Base-by-base conservation (phyloP, 208 protist genomes). In the Tritrichomonas foetus region DNA sequence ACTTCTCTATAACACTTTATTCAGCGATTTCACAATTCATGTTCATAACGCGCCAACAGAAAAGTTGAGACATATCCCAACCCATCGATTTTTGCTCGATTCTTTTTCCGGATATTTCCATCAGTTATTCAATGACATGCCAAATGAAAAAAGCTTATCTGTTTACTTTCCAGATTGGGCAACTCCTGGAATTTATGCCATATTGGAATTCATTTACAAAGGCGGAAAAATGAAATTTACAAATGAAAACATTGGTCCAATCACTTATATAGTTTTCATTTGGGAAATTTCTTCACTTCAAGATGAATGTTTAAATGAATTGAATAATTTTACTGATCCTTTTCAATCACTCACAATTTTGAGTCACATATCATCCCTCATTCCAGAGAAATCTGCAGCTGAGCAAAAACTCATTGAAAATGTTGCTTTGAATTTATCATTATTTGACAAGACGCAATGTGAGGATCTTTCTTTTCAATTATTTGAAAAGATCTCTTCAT, bases 161-260 rank as follows among this genome's bases (percentile, higher is more conserved):
- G 16, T 89, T 57, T 89, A 47, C 44, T 89, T 89, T 22, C 78
- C 78, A 27, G 41, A 89, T 9, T 89, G 78, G 78, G 78, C 78
- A 39, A 33, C 47, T 39, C 27, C 13, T 39, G 47, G 41, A 8
- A 47, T 89, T 57, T 89, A 57, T 39, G 27, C 41, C 27, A 47
- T 89, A 5, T n/a, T 89, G 25, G 47, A 89, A 57, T 57, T 57
- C n/a, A 89, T 89, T 8, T 89, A 89, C 30, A 57, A 41, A 61
- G 33, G 14, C n/a, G 30, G 57, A 57, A 22, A 41, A 53, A 89
- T 89, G 8, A 57, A 89, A 16, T 33, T 89, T 33, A 57, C 41
- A 8, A 39, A 57, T 14, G 78, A 89, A 3, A 89, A 89, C 27
- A 89, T 89, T 49, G 8, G 47, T 27, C 20, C 47, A 13, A 89